A percentile compares a stretch with the other conserved stretches of the same genome.
phyloP scores from a whole-genome alignment of 2,329 filamentous ascomycete species.

The Myriosclerotinia curreyana region DNA sequence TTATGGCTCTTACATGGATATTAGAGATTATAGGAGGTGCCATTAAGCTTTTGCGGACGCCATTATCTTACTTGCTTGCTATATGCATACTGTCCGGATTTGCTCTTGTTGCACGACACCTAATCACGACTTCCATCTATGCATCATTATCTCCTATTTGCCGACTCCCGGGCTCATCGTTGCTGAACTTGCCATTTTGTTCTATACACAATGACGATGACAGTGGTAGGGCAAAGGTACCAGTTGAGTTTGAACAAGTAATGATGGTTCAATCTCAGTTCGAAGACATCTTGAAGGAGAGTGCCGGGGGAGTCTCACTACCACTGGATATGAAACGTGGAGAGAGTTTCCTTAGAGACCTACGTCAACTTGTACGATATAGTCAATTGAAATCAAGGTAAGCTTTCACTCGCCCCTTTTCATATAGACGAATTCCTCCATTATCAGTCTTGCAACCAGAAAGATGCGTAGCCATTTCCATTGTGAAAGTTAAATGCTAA shows the following conservation, averaged over 20 bases:
- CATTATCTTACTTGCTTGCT: slow-evolving; percentile 60
- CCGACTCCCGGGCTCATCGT: slow-evolving; percentile 61
- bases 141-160: slow-evolving; percentile 67
- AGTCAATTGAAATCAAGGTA: slow-evolving; percentile 60
- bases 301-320: slow-evolving; percentile 61
- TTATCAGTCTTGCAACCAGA: not conserved
- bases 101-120: slow-evolving; percentile 58
- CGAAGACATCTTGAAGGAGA: slow-evolving; percentile 69
- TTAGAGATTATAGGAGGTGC: slow-evolving; percentile 57
- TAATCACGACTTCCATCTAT: slow-evolving; percentile 59
- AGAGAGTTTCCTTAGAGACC: slow-evolving; percentile 69
- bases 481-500: not conserved
- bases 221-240: slow-evolving; percentile 31
- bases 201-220: slow-evolving; percentile 30
- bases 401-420: slow-evolving; percentile 6
- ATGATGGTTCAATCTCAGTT: slow-evolving; percentile 74
- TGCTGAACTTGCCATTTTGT: slow-evolving; percentile 65
- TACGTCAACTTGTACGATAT: slow-evolving; percentile 68
- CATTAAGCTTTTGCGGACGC: slow-evolving; percentile 60
- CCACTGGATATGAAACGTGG: slow-evolving; percentile 77
- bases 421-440: not conserved
- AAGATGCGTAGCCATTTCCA: not conserved
- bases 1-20: slow-evolving; percentile 45
- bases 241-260: slow-evolving; percentile 66
- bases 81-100: slow-evolving; percentile 59